Conservation (phyloP, 1,284 basidiomycete genomes). For the Anthracocystis setariae region DNA sequence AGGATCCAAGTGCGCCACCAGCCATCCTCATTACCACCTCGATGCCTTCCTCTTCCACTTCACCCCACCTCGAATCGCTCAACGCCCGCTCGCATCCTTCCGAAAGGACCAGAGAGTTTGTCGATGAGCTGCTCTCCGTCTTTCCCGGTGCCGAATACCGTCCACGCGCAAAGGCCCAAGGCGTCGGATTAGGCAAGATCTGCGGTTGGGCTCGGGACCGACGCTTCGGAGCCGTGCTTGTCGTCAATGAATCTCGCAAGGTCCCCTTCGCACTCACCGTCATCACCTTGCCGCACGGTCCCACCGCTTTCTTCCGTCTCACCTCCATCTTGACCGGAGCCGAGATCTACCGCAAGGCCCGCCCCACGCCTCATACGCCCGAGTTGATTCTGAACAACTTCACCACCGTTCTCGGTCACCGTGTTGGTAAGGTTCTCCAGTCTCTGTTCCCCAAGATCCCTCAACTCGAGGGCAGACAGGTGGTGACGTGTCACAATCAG, state of each 20-base stretch:
- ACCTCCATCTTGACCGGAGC: constrained; percentile 86
- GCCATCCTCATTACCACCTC: constrained; percentile 64
- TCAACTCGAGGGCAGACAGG: constrained; percentile 94
- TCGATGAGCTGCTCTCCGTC: constrained; percentile 86
- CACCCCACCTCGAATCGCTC: constrained; percentile 60
- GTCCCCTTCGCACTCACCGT: constrained; percentile 86
- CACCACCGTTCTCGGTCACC: constrained; percentile 90
- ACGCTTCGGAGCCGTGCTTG: constrained; percentile 85
- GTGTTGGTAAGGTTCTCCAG: constrained; percentile 92
- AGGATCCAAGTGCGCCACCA: constrained; percentile 58
- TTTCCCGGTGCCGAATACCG: constrained; percentile 96
- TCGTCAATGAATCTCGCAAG: constrained; percentile 89
- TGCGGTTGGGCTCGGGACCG: constrained; percentile 91
- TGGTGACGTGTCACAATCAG: constrained; percentile 96
- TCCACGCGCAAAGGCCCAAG: constrained; percentile 86
- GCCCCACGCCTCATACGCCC: constrained; percentile 89
- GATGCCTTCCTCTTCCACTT: constrained; percentile 60
- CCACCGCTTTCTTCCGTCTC: constrained; percentile 95
- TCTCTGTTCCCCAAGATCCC: constrained; percentile 93
- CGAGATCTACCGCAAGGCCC: constrained; percentile 86
- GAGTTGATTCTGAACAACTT: constrained; percentile 97
- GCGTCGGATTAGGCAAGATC: constrained; percentile 91
- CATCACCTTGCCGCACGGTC: constrained; percentile 88
- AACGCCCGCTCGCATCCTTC: constrained; percentile 74
- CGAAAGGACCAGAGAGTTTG: constrained; percentile 70